A percentile compares a stretch with the other conserved stretches of the same genome.
Conservation (phyloP, 495 filamentous ascomycete species). For the Penicillium herquei region DNA sequence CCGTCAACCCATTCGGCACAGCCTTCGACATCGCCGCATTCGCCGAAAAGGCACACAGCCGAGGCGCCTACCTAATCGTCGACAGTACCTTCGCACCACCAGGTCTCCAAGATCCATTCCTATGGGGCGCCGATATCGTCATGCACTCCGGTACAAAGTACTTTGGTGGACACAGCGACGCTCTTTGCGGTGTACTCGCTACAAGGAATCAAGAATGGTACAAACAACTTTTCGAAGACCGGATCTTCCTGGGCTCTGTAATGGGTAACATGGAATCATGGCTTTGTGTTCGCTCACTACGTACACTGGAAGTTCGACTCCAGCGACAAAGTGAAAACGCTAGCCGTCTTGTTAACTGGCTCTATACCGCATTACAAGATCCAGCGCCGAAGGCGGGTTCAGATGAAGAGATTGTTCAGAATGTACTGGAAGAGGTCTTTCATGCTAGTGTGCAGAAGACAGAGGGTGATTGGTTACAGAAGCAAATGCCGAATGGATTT, state of each 20-base stretch:
- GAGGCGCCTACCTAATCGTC: conserved; percentile 75
- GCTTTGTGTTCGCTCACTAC: conserved; percentile 80
- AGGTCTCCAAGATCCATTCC: conserved; percentile 80
- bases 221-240: conserved; percentile 56
- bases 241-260: conserved; percentile 73
- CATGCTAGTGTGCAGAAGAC: conserved; percentile 75
- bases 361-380: conserved; percentile 49
- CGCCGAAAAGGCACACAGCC: conserved; percentile 66
- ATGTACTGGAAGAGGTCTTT: conserved; percentile 57
- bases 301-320: conserved; percentile 84
- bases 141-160: conserved; percentile 96
- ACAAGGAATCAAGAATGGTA: conserved; percentile 58
- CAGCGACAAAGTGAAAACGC: conserved; percentile 69
- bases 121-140: conserved; percentile 73
- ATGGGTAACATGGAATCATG: conserved; percentile 92
- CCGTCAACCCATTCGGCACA: conserved; percentile 83
- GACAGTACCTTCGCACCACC: conserved; percentile 95
- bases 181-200: conserved; percentile 81
- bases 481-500: conserved; percentile 91
- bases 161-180: conserved; percentile 88
- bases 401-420: conserved; percentile 45
- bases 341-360: conserved; percentile 65
- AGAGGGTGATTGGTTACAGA: conserved; percentile 68
- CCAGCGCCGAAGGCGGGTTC: conserved; percentile 27
- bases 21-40: conserved; percentile 68